Base-by-base conservation (phyloP, 495 filamentous ascomycete genomes). In the Ascobolus immersus region DNA sequence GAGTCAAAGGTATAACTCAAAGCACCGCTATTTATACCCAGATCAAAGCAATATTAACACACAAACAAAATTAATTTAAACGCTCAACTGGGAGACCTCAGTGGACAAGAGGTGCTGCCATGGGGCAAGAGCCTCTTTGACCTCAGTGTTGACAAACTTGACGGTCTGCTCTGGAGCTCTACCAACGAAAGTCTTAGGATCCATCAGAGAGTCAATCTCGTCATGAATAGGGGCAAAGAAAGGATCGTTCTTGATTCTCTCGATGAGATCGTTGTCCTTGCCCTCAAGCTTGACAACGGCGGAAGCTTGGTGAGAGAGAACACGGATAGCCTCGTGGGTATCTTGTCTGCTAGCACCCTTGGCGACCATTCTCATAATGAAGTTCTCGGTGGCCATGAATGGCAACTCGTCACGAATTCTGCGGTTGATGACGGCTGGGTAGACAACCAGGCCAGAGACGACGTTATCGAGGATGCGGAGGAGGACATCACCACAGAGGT, bases 261-360 rank as follows among this genome's bases (percentile, higher is more conserved):
- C 69, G 32, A 91, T 64, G 4, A 96, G 60, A 53, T 92, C 81
- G 49, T 93, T 93, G 36, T 65, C 54, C 37, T 68, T 65, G 26
- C 79, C 81, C 51, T 71, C 55, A 46, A 64, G 62, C 61, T 93
- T 93, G 33, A 96, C 79, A 12, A 71, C 67, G 24, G 61, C 61
- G 39, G 62, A 63, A 4, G 86, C 81, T 56, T 94, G 60, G 52
- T 84, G 81, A n/a, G 68, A 76, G 37, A 93, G 61, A 10, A 91
- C 75, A 36, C 76, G 68, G 55, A 94, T 80, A 48, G 79, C 59
- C 57, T 94, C 86, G 51, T 96, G 89, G 3, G 86, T 74, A 17
- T 92, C 76, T 50, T 96, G 86, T 32, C 89, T 62, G 25, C 69
- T 77, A 10, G 61, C 63, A 19, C 80, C 80, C 42, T 73, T 64